These are phyloP conservation scores for Diaporthe caulivora DNA, from an alignment of 2,329 filamentous ascomycete species.

Conservation along the genomic window DNA sequence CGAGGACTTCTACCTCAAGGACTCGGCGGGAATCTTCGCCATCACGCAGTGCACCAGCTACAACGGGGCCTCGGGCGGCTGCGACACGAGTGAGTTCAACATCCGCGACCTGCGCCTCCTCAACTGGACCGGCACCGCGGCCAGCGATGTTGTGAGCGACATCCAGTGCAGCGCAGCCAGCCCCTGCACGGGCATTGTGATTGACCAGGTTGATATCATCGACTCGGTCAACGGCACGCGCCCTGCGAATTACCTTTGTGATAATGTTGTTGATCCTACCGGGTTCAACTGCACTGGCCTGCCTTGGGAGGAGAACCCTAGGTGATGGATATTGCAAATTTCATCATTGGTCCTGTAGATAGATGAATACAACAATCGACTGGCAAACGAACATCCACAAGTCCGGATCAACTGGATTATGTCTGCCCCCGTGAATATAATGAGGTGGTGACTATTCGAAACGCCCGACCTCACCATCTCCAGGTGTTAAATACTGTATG, in stretches of 20 bases:
- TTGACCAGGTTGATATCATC: constrained; percentile 28
- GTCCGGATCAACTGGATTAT: too few species aligned
- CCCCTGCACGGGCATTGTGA: constrained; percentile 36
- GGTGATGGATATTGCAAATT: neutral
- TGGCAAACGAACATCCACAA: too few species aligned
- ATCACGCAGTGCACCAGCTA: constrained; percentile 44
- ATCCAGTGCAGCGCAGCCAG: constrained; percentile 40
- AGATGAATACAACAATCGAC: neutral
- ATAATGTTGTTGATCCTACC: constrained; percentile 33
- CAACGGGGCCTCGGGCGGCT: constrained; percentile 39
- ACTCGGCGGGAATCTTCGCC: constrained; percentile 38
- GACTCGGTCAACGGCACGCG: constrained; percentile 35
- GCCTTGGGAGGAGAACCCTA: constrained; percentile 38
- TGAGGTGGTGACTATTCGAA: too few species aligned
- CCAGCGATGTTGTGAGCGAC: constrained; percentile 36
- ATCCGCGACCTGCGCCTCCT: constrained; percentile 40
- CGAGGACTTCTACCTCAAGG: constrained; percentile 42
- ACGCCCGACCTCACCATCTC: too few species aligned
- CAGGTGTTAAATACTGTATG: too few species aligned
- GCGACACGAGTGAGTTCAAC: constrained; percentile 43
- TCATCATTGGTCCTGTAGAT: neutral
- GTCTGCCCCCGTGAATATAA: too few species aligned
- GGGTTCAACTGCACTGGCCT: constrained; percentile 38
- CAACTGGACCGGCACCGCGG: constrained; percentile 39
- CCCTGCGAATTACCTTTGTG: constrained; percentile 37